These are phyloP conservation scores for Fremontodendron californicum DNA, from an alignment of 345 rosid species.

Conservation along the genomic window DNA sequence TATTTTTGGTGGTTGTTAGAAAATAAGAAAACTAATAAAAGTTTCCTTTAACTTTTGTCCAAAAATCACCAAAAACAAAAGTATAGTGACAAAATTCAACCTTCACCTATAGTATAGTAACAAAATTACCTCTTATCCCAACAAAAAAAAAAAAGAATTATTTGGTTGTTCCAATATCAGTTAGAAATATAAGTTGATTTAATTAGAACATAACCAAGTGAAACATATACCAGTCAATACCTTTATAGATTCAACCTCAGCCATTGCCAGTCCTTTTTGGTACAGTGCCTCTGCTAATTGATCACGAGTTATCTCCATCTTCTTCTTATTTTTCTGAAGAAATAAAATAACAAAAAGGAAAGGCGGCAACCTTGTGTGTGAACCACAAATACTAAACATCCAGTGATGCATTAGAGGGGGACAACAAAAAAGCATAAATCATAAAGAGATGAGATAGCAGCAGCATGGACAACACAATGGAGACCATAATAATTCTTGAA, in stretches of 20 bases:
- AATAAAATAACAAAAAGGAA: not conserved
- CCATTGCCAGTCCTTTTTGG: conserved; percentile 80
- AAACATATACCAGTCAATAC: conserved; percentile 25
- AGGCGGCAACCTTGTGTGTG: not conserved
- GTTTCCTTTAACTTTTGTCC: too few relatives aligned
- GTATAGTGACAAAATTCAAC: too few relatives aligned
- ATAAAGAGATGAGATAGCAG: conserved; percentile 1
- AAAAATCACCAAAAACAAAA: too few relatives aligned
- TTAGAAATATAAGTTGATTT: not conserved
- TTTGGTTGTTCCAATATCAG: not conserved
- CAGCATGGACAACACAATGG: not conserved
- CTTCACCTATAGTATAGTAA: too few relatives aligned
- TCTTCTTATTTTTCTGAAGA: conserved; percentile 55
- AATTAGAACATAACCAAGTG: not conserved
- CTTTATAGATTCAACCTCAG: conserved; percentile 59
- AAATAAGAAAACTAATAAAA: too few relatives aligned
- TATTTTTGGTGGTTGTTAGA: too few relatives aligned
- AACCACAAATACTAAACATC: not conserved
- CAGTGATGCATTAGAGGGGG: not conserved
- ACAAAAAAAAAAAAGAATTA: not conserved
- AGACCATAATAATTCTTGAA: not conserved
- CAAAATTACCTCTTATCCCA: too few relatives aligned
- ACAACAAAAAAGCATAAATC: not conserved
- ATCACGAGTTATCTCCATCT: conserved; percentile 83
- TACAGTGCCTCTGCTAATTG: conserved; percentile 81